Evolutionary conservation across 495 filamentous ascomycete species (phyloP), one percentile per base, ranked within the genome.

Genomic region (Mytilinidion resinicola): DNA sequence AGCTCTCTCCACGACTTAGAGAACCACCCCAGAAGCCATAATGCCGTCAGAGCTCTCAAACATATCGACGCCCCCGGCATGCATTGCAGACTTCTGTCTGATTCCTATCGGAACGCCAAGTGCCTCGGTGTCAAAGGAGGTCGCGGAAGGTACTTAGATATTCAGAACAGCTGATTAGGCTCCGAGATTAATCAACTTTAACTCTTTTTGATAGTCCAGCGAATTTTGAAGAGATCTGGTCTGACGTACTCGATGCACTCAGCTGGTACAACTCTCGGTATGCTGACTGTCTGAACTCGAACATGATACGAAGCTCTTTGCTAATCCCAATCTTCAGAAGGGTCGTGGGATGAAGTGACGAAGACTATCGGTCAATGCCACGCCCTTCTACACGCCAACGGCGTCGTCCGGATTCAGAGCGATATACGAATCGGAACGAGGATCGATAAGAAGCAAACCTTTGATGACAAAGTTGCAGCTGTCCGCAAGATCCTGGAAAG

Each of bases 221-320:
- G 84, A n/a, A 77, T 98, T 15, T 79, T 98, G 63, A 81, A 85
- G 66, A 80, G 78, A 51, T 90, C 85, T 57, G 89, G 88, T 8
- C 66, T 97, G 62, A 84, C 79, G 46, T 92, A 90, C 67, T 81
- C 80, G 50, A 92, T 97, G 90, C 92, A 96, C 69, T 90, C 88
- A 3, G 88, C 88, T 6, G 92, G 92, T 15, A 96, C 91, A 0
- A 96, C 92, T 0, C 80, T 97, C 38, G 91, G 91, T 95, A 74
- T 44, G 83, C 80, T 20, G 21, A 47, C n/a, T 0, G 34, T 6
- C 25, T 30, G 25, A 30, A 30, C 25, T 30, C 6, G 25, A 3
- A 30, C 6, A 6, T 30, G 25, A 30, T 6, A 30, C 6, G 25
- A 30, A 2, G 6, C 25, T 33, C 56, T 46, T 56, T 33, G 50